Evolutionary conservation across 371 early-diverging fungal genomes (phyloP), one percentile per base, ranked within the genome.

Genomic region (Apophysomyces sp.): DNA sequence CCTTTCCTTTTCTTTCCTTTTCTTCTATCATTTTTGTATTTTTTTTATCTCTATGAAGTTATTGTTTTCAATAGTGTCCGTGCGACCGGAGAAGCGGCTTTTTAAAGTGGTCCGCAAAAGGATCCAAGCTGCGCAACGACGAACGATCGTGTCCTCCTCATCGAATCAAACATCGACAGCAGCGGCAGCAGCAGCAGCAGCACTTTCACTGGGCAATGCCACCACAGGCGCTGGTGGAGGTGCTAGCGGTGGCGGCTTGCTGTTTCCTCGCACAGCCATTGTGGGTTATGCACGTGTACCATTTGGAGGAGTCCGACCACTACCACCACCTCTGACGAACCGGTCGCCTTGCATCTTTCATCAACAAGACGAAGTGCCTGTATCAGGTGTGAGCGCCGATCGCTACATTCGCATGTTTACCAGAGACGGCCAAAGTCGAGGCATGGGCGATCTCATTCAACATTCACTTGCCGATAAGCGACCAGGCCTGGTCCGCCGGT

Each of bases 271-370:
- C 13, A 52, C 61, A 3, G 39, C 63, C 15, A 49, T 61, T 29
- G 61, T 66, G 16, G 64, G 64, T 12, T 63, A 63, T 54, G 57
- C 66, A 21, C 60, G 58, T 15, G 57, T 54, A 18, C 61, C 65
- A 6, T 58, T 68, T 31, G 64, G 56, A 5, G 51, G 41, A 15
- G 41, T 41, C 1, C 41, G 41, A 15, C 41, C 41, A 41, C n/a
- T 41, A 18, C n/a, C 41, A 18, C 41, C 41, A 41, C 41, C 41
- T 6, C 41, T 41, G 41, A 16, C 41, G n/a, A 41, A 11, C 16
- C 41, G 7, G 5, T 34, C 34, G 9, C 41, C 41, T 15, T 41
- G 41, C 18, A 41, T 7, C 18, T 11, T 41, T 41, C 41, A 41
- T 41, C 11, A 41, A 2, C 11, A 13, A 1, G 41, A 41, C 13